Evolutionary conservation across 257 asterid genomes (phyloP), one percentile per base, ranked within the genome.

Genomic region (Nicotiana tomentosiformis): DNA sequence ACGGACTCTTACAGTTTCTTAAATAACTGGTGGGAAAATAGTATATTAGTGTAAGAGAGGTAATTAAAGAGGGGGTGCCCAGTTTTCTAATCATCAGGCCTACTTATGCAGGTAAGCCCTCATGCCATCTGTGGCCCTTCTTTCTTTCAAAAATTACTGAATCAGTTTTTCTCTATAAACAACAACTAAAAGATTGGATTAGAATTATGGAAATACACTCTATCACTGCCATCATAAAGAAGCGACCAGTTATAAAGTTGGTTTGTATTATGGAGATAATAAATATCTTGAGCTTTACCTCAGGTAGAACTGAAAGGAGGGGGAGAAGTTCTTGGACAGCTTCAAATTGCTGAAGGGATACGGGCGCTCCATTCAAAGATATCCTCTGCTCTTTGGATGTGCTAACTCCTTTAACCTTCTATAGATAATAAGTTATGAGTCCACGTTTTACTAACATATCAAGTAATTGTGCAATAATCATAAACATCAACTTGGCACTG

Each of bases 301-400:
- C 98, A 78, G 91, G 77, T 77, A 95, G 87, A 82, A 89, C 92
- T 26, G 97, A 88, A 33, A 93, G 87, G 83, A 95, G 89, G 33
- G 93, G 92, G 64, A 88, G 87, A 86, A 93, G 83, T 82, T 91
- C 97, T 86, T 80, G 92, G 66, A 89, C 86, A 77, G 94, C 90
- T 83, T 33, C 84, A 78, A 88, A 82, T 85, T 88, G 91, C 68
- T 82, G 80, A 69, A 92, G 90, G 86, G 85, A 86, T 84, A 85
- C 72, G 33, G 90, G 85, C 3, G 87, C 85, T 85, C 85, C 91
- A 77, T 81, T 77, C 70, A 90, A 79, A 58, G 86, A 67, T 74
- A n/a, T 79, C 64, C 87, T 84, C 88, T 83, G 88, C 49, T 53
- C 51, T 53, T 70, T 49, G 58, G 84, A 72, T 49, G 82, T 39